phyloP scores from a whole-genome alignment of 1,284 basidiomycete species.

The Cryptococcus sp. region DNA sequence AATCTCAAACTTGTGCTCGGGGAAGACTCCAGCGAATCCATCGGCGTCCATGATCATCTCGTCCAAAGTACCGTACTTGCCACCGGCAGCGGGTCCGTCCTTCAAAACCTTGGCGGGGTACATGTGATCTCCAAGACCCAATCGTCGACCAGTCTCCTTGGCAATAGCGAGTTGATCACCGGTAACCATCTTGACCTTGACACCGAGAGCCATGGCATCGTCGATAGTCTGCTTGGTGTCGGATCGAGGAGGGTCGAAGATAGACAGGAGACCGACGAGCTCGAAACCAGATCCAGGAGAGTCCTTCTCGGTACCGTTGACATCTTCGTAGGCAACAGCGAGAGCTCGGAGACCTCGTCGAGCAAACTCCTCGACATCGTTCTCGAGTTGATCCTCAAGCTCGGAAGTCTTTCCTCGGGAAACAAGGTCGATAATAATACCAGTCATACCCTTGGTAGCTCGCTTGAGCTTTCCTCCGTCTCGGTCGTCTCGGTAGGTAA shows the following conservation, averaged over 20 bases:
- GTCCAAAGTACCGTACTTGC: constrained; percentile 72
- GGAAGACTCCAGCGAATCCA: constrained; percentile 89
- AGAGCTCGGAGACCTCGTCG: constrained; percentile 94
- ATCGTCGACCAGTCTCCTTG: constrained; percentile 97
- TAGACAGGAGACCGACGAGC: constrained; percentile 91
- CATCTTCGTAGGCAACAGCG: constrained; percentile 90
- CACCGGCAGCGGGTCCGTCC: constrained; percentile 74
- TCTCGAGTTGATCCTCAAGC: constrained; percentile 83
- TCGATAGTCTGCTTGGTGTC: constrained; percentile 99
- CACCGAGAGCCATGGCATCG: constrained; percentile 90
- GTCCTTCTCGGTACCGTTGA: constrained; percentile 59
- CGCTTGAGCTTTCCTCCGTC: constrained; percentile 91
- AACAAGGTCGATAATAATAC: constrained; percentile 92
- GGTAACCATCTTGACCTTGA: constrained; percentile 99
- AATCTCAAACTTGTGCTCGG: constrained; percentile 89
- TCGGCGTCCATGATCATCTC: constrained; percentile 70
- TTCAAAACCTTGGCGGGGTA: constrained; percentile 92
- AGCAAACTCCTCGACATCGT: constrained; percentile 93
- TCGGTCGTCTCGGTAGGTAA: constrained; percentile 85
- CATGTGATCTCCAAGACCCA: constrained; percentile 95
- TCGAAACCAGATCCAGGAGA: constrained; percentile 84
- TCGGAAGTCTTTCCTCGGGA: constrained; percentile 92
- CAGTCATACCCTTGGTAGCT: constrained; percentile 99
- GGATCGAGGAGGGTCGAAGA: constrained; percentile 95
- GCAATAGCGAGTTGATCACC: constrained; percentile 99